phyloP scores from a whole-genome alignment of 768 basidiomycete species.

The Mycena sanguinolenta region DNA sequence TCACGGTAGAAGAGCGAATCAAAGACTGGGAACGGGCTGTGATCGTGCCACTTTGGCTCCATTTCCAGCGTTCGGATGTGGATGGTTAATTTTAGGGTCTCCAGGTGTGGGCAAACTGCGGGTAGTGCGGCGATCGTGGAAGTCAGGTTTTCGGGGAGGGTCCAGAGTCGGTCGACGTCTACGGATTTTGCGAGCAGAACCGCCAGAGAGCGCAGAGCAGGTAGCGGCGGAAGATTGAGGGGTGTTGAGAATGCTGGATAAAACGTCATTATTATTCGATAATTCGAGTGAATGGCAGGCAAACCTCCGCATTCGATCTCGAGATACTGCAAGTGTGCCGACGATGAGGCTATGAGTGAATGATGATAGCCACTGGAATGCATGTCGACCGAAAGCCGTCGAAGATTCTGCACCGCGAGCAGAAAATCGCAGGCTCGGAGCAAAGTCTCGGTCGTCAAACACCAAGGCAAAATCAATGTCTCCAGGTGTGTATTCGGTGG shows the following conservation, averaged over 20 bases:
- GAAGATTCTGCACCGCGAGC: conserved; percentile 1
- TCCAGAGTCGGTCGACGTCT: not conserved
- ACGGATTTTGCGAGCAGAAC: not conserved
- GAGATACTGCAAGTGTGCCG: not conserved
- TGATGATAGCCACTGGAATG: not conserved
- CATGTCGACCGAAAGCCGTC: not conserved
- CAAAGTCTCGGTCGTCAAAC: not conserved
- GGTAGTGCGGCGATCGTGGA: not conserved
- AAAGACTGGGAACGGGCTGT: not conserved
- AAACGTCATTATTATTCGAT: not conserved
- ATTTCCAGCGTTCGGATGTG: not conserved
- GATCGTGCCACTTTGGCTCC: not conserved
- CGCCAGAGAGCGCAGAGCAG: not conserved
- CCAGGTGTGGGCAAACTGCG: not conserved
- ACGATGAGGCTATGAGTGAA: not conserved
- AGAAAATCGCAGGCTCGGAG: conserved; percentile 1
- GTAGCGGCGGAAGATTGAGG: not conserved
- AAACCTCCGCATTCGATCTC: not conserved
- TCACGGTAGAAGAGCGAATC: not conserved
- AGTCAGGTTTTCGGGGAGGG: not conserved
- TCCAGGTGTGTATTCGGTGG: not conserved
- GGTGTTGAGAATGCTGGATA: not conserved
- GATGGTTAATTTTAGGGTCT: not conserved
- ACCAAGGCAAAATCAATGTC: not conserved
- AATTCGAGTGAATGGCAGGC: not conserved